Percentiles rank a stretch among this genome's conserved stretches.
Conservation (phyloP, 1,284 basidiomycete genomes). For the Ganoderma lingzhi region DNA sequence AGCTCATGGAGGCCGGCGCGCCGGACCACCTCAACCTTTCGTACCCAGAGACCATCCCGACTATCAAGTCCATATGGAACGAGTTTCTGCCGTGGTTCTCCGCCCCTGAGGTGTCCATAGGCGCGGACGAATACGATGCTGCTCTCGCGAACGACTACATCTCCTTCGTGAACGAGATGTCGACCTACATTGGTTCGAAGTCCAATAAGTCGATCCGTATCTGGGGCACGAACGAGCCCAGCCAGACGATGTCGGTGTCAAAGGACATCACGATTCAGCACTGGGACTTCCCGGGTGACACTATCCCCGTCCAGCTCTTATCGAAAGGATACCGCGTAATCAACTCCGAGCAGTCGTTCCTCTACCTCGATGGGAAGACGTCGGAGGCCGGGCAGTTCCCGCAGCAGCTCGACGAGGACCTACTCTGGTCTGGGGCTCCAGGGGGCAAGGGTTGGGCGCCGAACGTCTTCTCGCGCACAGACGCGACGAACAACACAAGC, state of each 20-base stretch:
- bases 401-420: conserved; percentile 38
- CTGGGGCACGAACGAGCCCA: conserved; percentile 46
- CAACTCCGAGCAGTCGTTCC: conserved; percentile 44
- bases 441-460: conserved; percentile 41
- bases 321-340: conserved; percentile 41
- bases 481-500: conserved; percentile 40
- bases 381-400: conserved; percentile 39
- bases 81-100: conserved; percentile 47
- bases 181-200: conserved; percentile 34
- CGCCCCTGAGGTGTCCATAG: conserved; percentile 42
- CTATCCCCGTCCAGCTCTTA: conserved; percentile 41
- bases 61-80: conserved; percentile 41
- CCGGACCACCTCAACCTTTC: conserved; percentile 46
- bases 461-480: conserved; percentile 39
- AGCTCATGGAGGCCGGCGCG: conserved; percentile 42
- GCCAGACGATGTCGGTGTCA: conserved; percentile 38
- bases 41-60: conserved; percentile 41
- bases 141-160: conserved; percentile 45
- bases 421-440: conserved; percentile 41
- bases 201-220: conserved; percentile 42
- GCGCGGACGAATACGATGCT: conserved; percentile 45
- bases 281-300: conserved; percentile 47
- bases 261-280: conserved; percentile 48
- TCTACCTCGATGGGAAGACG: conserved; percentile 46
- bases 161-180: conserved; percentile 45